phyloP scores from a whole-genome alignment of 106 monocot species.

The Gastrodia elata region DNA sequence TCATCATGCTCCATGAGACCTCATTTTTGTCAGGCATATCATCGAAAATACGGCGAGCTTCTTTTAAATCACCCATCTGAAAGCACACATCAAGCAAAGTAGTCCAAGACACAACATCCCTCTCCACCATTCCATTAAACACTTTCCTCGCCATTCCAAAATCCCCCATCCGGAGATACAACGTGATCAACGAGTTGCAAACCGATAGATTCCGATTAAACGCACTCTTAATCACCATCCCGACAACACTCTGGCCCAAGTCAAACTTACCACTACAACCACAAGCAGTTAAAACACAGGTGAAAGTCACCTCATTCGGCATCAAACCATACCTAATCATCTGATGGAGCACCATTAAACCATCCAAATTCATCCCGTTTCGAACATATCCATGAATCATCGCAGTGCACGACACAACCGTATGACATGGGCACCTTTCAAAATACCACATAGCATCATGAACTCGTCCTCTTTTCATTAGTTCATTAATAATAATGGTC shows the following conservation, averaged over 20 bases:
- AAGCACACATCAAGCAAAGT: constrained; percentile 34
- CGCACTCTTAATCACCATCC: constrained; percentile 31
- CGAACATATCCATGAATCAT: constrained; percentile 29
- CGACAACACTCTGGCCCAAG: constrained; percentile 17
- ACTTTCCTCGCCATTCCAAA: constrained; percentile 15
- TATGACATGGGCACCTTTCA: constrained; percentile 11
- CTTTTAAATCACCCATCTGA: constrained; percentile 30
- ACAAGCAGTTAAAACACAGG: constrained; percentile 28
- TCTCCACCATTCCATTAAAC: constrained; percentile 45
- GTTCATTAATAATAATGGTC: constrained; percentile 39
- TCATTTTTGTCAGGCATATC: constrained; percentile 52
- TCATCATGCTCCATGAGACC: constrained; percentile 52
- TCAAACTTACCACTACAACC: constrained; percentile 7
- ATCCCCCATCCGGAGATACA: constrained; percentile 30
- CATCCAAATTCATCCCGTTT: constrained; percentile 26
- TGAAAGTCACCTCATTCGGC: constrained; percentile 47
- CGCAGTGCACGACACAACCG: constrained; percentile 44
- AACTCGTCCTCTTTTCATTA: constrained; percentile 42
- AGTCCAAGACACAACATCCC: constrained; percentile 66
- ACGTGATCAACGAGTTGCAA: constrained; percentile 46
- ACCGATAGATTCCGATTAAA: constrained; percentile 21
- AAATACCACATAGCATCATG: constrained; percentile 19
- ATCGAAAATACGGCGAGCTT: constrained; percentile 33
- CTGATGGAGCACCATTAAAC: constrained; percentile 16
- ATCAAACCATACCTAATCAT: constrained; percentile 30